Conservation (phyloP, 345 rosid genomes). For the Lepidium didymum region DNA sequence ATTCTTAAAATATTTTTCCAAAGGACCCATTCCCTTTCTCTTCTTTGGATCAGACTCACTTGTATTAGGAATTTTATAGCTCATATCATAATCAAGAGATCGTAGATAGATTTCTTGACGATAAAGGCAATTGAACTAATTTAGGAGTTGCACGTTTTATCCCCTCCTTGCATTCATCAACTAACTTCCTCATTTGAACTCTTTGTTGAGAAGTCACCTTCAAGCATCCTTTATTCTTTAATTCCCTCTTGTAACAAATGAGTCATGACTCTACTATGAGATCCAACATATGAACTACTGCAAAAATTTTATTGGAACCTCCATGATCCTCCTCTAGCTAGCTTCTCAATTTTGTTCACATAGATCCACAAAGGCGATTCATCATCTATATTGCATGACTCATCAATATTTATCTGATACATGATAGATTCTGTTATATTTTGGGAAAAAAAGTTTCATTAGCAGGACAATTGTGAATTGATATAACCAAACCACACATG, state of each 20-base stretch:
- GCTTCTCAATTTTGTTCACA: background rate
- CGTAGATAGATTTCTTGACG: background rate
- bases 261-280: background rate
- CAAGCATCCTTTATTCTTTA: background rate
- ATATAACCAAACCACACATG: no score
- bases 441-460: no score
- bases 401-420: background rate
- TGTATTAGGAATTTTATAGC: background rate
- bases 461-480: no score
- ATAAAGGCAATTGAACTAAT: background rate
- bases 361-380: background rate
- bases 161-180: background rate
- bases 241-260: background rate
- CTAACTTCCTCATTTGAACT: background rate
- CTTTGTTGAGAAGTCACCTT: background rate
- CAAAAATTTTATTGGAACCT: background rate
- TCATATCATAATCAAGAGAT: conserved; percentile 3
- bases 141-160: background rate
- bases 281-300: background rate
- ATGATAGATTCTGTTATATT: no score
- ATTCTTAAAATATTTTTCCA: background rate
- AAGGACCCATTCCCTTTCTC: background rate
- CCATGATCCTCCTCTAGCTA: background rate
- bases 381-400: background rate
- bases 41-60: background rate